These are phyloP conservation scores for Populus deltoides DNA, from an alignment of 345 rosid genomes.

Conservation along the genomic window DNA sequence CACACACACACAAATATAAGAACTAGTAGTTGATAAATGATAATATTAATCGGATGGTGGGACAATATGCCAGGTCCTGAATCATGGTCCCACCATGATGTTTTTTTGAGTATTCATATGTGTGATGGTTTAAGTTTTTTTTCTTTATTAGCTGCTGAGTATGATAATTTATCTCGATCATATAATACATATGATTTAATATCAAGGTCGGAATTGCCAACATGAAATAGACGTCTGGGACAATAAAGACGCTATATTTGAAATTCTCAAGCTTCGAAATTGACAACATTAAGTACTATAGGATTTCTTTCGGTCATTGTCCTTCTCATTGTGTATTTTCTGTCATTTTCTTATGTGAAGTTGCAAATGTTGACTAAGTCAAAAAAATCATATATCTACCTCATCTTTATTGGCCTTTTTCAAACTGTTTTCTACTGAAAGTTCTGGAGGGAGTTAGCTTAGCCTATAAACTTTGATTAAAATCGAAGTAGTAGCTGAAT, in stretches of 20 bases:
- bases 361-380: conserved; percentile 3
- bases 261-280: background rate
- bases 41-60: background rate
- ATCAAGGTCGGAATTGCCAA: background rate
- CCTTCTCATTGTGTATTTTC: background rate
- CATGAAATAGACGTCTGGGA: background rate
- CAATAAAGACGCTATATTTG: background rate
- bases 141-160: background rate
- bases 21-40: background rate
- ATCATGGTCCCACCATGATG: background rate
- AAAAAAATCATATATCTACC: background rate
- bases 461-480: background rate
- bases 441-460: background rate
- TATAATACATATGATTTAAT: background rate
- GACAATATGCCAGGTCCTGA: conserved; percentile 6
- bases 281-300: background rate
- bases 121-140: background rate
- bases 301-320: background rate
- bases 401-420: background rate
- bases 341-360: background rate
- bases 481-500: background rate
- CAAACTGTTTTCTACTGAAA: background rate
- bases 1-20: background rate
- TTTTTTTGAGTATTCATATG: background rate
- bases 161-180: background rate